A percentile compares a stretch with the other conserved stretches of the same genome.
Conservation (phyloP, 2,329 filamentous ascomycete genomes). For the Helotiales sp. region DNA sequence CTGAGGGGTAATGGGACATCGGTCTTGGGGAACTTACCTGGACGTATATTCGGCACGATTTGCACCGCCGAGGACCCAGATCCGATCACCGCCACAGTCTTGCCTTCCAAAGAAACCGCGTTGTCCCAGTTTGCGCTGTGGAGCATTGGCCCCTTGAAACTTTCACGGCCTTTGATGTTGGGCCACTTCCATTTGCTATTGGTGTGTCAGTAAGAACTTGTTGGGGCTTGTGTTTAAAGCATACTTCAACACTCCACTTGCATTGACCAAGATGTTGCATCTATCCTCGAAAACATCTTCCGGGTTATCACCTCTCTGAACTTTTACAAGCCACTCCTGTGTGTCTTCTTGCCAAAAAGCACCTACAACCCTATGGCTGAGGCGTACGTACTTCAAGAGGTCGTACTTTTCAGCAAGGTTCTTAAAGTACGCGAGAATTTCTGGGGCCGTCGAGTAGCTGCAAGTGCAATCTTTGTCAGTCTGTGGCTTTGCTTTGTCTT, state of each 20-base stretch:
- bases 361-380: conserved; percentile 44
- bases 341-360: conserved; percentile 44
- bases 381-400: conserved; percentile 43
- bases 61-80: conserved; percentile 39
- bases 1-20: conserved; percentile 34
- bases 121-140: conserved; percentile 44
- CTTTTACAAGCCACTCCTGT: conserved; percentile 43
- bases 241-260: conserved; percentile 50
- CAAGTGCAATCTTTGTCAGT: conserved; percentile 16
- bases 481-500: neutral
- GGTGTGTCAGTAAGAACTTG: conserved; percentile 16
- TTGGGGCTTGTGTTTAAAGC: neutral
- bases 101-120: conserved; percentile 25
- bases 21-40: neutral
- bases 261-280: conserved; percentile 45
- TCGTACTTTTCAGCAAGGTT: conserved; percentile 34
- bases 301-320: conserved; percentile 14
- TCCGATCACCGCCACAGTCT: conserved; percentile 38
- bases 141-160: conserved; percentile 45
- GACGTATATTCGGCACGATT: conserved; percentile 32
- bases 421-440: conserved; percentile 40
- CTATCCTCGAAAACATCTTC: conserved; percentile 44
- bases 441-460: conserved; percentile 40
- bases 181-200: conserved; percentile 38
- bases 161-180: conserved; percentile 44